Base-by-base conservation (phyloP, 1,139 yeast genomes). In the Candida glucosophila region DNA sequence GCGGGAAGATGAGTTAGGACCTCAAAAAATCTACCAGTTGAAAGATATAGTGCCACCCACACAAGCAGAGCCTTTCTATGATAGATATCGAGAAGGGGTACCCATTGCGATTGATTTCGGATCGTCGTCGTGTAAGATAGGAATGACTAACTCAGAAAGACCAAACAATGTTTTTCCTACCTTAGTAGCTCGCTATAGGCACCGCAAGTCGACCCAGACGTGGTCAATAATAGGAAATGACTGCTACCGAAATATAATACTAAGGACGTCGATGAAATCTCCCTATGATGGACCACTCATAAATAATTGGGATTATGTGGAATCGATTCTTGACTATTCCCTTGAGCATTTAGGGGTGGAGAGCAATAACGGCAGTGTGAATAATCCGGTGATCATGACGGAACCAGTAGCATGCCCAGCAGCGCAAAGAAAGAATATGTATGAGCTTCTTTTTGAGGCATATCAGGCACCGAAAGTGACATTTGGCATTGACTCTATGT, bases 241-340 rank as follows among this genome's bases (percentile, higher is more conserved):
- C 48, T 74, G 77, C 7, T 73, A 66, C 43, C 48, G 82, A 16
- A 97, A 88, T 42, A 67, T 76, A 5, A 57, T 78, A 5, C 67
- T 81, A 23, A 69, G 77, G 35, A 67, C 82, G 15, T 76, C 79
- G 25, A 69, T 83, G 24, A 76, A 73, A 41, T 63, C 82, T 3
- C 95, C 96, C 0, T 90, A 71, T 46, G 98, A 92, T 50, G 95
- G 95, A 0, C 71, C 85, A 3, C 56, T 85, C 39, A 61, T 90
- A 19, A 77, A 93, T 15, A 90, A 88, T 49, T 92, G 98, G 97
- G 98, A 92, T 32, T 73, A 78, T 31, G 69, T 80, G 6, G 98
- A 92, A 47, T 69, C 66, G 29, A 70, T 90, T 29, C 50, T 92
- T 29, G 97, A 90, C 47, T 90, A 86, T 45, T 64, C 90, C 0